phyloP scores from a whole-genome alignment of 352 stramenopile species.

The Pilasporangium apinafurcum region DNA sequence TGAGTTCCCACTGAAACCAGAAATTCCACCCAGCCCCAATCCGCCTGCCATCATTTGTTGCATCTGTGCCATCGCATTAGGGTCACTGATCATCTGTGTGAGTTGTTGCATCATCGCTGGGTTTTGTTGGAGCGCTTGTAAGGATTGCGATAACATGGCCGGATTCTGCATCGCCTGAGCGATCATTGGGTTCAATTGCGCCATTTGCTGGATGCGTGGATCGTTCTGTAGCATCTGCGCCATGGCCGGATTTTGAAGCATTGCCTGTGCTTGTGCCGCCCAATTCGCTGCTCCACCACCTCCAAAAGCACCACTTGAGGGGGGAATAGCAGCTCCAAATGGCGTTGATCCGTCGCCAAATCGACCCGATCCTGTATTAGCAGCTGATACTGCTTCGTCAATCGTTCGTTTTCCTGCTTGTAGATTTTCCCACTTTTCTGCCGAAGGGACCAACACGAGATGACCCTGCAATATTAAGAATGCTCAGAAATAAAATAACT shows the following conservation, averaged over 20 bases:
- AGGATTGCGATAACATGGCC: slow-evolving; percentile 53
- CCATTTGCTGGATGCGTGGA: slow-evolving; percentile 79
- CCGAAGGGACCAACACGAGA: slow-evolving; percentile 62
- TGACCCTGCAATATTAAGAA: slow-evolving; percentile 26
- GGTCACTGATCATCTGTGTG: slow-evolving; percentile 75
- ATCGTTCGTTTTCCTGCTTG: slow-evolving; percentile 59
- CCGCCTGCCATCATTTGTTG: slow-evolving; percentile 52
- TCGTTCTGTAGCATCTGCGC: slow-evolving; percentile 56
- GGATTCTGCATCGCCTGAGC: slow-evolving; percentile 73
- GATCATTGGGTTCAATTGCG: slow-evolving; percentile 71
- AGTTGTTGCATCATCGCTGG: slow-evolving; percentile 78
- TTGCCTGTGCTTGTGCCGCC: slow-evolving; percentile 44
- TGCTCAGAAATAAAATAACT: neutral
- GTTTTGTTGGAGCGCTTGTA: slow-evolving; percentile 72
- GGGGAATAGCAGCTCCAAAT: slow-evolving; percentile 3
- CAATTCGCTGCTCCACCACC: slow-evolving; percentile 21
- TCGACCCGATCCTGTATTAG: slow-evolving; percentile 2
- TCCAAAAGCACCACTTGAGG: slow-evolving; percentile 20
- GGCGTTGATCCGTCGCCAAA: too few species aligned
- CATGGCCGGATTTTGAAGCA: slow-evolving; percentile 76
- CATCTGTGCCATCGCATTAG: slow-evolving; percentile 60
- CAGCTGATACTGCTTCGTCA: slow-evolving; percentile 23
- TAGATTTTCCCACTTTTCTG: slow-evolving; percentile 72
- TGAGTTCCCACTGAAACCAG: slow-evolving; percentile 10
- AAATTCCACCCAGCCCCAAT: slow-evolving; percentile 10